Base-by-base conservation (phyloP, 352 stramenopile species). In the Aphanomyces invadans region DNA sequence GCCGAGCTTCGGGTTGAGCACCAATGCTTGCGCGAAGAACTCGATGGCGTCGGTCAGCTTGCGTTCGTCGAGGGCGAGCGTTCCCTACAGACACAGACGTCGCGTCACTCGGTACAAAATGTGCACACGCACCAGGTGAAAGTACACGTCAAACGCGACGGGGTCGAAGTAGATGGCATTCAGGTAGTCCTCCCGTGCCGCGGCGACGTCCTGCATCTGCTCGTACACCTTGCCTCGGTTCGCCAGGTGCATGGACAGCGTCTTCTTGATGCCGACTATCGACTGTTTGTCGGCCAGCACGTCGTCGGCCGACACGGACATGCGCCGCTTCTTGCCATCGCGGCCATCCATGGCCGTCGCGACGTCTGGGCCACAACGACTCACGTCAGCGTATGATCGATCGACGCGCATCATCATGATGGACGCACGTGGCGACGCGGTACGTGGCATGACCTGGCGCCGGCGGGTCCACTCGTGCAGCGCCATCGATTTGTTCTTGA, bases 171-270 rank as follows among this genome's bases (percentile, higher is more conserved):
- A 75, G 19, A 81, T 69, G 15, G 81, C 81, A 36, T 90, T 80
- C 25, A 61, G 59, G 63, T 84, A 92, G 61, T 90, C 77, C 46
- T 78, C 70, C 11, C 71, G 72, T 11, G 83, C 81, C 26, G 79
- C 70, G 9, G 76, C 73, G 17, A 86, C 69, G n/a, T 75, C 36
- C 3, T 73, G 72, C 32, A 82, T 61, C 2, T 76, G 81, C 61
- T 92, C 79, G 15, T 87, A 75, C 49, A 89, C 65, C 45, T 89
- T 77, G 4, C 83, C 83, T 11, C 79, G 81, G 51, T 92, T 89
- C 39, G 83, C 62, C 72, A 92, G 78, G 65, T 89, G 89, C 49
- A 89, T 65, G 49, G 81, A 74, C 10, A 91, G 71, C 19, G 75
- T 72, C 65, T 90, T 82, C 70, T 88, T 86, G 46, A 67, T 44